Evolutionary conservation across 345 rosid species (phyloP), one percentile per base, ranked within the genome.

Genomic region (Populus tremula): DNA sequence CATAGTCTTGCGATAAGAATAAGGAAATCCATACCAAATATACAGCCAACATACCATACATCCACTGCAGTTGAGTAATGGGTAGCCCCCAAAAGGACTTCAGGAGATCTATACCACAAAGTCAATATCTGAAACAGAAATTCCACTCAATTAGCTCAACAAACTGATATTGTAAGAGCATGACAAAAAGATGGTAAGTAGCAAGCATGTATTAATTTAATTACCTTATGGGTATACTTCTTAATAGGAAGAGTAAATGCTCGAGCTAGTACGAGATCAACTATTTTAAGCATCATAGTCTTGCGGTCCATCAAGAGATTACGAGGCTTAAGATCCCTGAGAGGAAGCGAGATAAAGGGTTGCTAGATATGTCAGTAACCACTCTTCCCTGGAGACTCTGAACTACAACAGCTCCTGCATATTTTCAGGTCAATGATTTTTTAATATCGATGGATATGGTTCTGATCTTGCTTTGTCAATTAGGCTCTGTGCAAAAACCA

Each of bases 31-130:
- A 45, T 89, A 96, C 99, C 99, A 79, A 96, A 96, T 1, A 96
- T 89, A 70, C 97, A 93, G 81, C 89, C 97, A 50, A 96, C 99
- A 69, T 95, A 96, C 98, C 98, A 96, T 84, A 93, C 88, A 79
- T 93, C 99, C 23, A 96, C 98, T 21, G 97, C 96, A 56, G 97
- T 92, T 76, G 99, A 96, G 88, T 96, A 96, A 82, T 93, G 98
- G 23, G 97, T 96, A 20, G 94, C 90, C 13, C 98, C 99, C 79
- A 96, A 70, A 70, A 96, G 97, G 80, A 96, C 98, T 78, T 96
- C 99, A 11, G 99, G 99, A 76, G 99, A 91, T 88, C 99, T 88
- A 71, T 95, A 93, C 99, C 99, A 95, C 6, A 95, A 87, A 23
- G 99, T 95, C 80, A 95, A 84, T 70, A 95, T 95, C 99, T 91